A percentile compares a stretch with the other conserved stretches of the same genome.
Conservation (phyloP, 306 rosid genomes). For the Fragaria iinumae region DNA sequence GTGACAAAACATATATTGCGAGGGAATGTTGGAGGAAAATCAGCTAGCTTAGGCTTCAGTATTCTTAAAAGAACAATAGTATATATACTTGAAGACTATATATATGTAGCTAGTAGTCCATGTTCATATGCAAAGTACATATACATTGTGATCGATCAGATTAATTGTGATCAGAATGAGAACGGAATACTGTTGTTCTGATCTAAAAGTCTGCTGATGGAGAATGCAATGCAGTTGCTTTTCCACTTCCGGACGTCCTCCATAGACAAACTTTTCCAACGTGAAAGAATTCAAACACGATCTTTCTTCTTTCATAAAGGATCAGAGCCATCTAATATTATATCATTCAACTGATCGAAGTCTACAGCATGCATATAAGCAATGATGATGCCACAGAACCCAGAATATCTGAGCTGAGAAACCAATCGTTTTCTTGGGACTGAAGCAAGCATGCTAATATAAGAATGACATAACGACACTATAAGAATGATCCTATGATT, state of each 20-base stretch:
- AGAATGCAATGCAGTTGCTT: not conserved
- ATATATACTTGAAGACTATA: too few species aligned
- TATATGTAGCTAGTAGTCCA: not conserved
- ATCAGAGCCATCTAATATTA: not conserved
- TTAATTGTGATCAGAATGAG: not conserved
- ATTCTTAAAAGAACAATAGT: too few species aligned
- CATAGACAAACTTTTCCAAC: conserved; percentile 1
- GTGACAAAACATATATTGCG: not conserved
- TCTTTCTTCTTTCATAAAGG: conserved; percentile 14
- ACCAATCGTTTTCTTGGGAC: not conserved
- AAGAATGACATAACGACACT: not conserved
- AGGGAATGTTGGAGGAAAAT: conserved; percentile 3
- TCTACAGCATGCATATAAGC: not conserved
- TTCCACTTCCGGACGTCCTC: conserved; percentile 2
- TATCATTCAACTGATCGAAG: not conserved
- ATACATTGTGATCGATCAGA: not conserved
- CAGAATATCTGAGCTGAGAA: not conserved
- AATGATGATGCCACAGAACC: too few species aligned
- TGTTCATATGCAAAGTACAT: too few species aligned
- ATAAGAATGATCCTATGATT: not conserved
- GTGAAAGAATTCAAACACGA: conserved; percentile 3
- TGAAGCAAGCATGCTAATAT: conserved; percentile 7
- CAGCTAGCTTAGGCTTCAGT: too few species aligned
- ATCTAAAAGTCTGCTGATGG: not conserved
- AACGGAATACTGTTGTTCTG: conserved; percentile 11